phyloP scores from a whole-genome alignment of 768 basidiomycete species.

The Rhodocollybia butyracea region DNA sequence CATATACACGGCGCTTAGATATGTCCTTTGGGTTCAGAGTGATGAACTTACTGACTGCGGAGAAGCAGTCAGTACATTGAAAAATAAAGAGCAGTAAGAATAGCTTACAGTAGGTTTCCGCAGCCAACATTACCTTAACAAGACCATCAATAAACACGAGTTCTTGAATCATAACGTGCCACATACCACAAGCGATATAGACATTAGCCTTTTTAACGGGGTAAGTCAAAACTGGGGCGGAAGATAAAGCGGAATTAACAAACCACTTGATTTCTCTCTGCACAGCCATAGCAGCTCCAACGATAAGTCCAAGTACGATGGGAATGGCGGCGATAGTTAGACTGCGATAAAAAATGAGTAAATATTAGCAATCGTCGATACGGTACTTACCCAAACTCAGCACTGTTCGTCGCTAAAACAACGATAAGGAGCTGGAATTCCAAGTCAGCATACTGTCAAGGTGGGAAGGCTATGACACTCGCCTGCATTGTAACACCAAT shows the following conservation, averaged over 20 bases:
- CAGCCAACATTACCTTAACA: constrained; percentile 74
- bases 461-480: constrained; percentile 2
- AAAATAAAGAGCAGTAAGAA: constrained; percentile 3
- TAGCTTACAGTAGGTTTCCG: constrained; percentile 73
- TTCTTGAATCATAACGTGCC: neutral
- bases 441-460: neutral
- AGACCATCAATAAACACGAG: constrained; percentile 70
- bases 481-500: constrained; percentile 89
- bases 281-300: constrained; percentile 65
- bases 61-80: constrained; percentile 1
- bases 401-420: constrained; percentile 57
- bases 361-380: neutral
- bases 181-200: constrained; percentile 2
- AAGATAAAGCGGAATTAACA: constrained; percentile 15
- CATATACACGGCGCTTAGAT: constrained; percentile 6
- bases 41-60: constrained; percentile 36
- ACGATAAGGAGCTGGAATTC: constrained; percentile 71
- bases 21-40: neutral
- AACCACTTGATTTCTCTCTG: constrained; percentile 81
- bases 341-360: neutral
- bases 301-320: constrained; percentile 64
- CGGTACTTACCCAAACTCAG: constrained; percentile 58
- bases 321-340: constrained; percentile 83
- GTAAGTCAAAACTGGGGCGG: neutral
- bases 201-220: neutral